Conservation (phyloP, 495 filamentous ascomycete genomes). For the Rhizodiscina lignyota region DNA sequence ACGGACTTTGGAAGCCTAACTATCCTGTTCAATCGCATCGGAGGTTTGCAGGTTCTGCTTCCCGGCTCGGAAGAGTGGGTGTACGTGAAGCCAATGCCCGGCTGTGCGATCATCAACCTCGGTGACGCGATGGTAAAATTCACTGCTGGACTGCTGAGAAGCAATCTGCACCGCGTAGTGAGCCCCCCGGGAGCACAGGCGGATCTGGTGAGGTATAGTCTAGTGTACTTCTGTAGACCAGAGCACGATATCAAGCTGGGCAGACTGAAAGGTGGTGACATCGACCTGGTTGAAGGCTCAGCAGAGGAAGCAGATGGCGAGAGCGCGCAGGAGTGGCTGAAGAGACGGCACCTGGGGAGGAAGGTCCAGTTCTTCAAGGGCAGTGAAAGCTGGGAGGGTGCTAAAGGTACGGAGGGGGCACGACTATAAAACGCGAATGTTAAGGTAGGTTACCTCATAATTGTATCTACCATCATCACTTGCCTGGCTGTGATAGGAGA, state of each 20-base stretch:
- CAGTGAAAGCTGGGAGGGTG: constrained; percentile 21
- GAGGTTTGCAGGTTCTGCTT: constrained; percentile 39
- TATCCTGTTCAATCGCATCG: constrained; percentile 42
- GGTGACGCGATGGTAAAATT: constrained; percentile 51
- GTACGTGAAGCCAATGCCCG: constrained; percentile 40
- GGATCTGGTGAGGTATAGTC: constrained; percentile 32
- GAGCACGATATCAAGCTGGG: constrained; percentile 38
- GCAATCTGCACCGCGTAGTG: constrained; percentile 47
- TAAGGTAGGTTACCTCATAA: too few relatives aligned
- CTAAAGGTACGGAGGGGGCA: constrained; percentile 25
- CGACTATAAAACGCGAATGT: too few relatives aligned
- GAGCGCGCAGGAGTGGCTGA: constrained; percentile 35
- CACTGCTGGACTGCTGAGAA: constrained; percentile 38
- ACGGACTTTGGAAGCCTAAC: constrained; percentile 39
- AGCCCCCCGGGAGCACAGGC: constrained; percentile 37
- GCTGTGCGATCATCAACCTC: constrained; percentile 45
- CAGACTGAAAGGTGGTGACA: constrained; percentile 23
- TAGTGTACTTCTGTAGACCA: constrained; percentile 46
- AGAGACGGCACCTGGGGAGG: constrained; percentile 25
- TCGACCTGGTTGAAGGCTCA: constrained; percentile 20
- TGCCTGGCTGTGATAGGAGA: too few relatives aligned
- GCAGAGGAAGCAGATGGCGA: constrained; percentile 26
- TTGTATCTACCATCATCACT: too few relatives aligned
- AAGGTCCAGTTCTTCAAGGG: too few relatives aligned
- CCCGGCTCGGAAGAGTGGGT: constrained; percentile 29